Conservation (phyloP, 73 alveolate genomes). For the Uronychia binucleata region DNA sequence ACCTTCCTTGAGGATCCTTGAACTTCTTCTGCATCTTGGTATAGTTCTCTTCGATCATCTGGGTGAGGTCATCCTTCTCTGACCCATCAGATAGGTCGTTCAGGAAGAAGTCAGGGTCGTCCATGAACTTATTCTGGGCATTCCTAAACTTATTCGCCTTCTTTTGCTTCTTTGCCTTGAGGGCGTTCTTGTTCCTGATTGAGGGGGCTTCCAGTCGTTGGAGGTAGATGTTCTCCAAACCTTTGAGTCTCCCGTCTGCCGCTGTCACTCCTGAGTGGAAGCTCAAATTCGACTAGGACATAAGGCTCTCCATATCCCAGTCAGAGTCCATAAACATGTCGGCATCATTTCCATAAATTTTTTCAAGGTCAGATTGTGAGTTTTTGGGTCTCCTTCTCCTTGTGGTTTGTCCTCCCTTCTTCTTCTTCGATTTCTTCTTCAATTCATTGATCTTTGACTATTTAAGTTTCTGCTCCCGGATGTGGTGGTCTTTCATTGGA, state of each 20-base stretch:
- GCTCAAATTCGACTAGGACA: slow-evolving; percentile 7
- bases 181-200: slow-evolving; percentile 6
- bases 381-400: neutral
- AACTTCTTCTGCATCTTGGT: slow-evolving; percentile 27
- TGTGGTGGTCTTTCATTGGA: neutral
- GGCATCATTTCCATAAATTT: slow-evolving; percentile 19
- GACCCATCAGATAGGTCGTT: slow-evolving; percentile 12
- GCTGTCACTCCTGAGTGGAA: slow-evolving; percentile 19
- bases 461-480: neutral
- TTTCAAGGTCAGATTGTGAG: slow-evolving; percentile 9
- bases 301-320: slow-evolving; percentile 27
- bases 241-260: slow-evolving; percentile 39
- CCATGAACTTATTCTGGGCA: neutral
- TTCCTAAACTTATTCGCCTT: neutral
- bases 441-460: neutral
- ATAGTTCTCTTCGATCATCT: slow-evolving; percentile 16
- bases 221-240: slow-evolving; percentile 59
- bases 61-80: slow-evolving; percentile 18
- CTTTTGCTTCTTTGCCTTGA: slow-evolving; percentile 1
- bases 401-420: neutral
- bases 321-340: slow-evolving; percentile 34
- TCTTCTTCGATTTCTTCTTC: slow-evolving; percentile 3
- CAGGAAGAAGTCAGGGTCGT: slow-evolving; percentile 15
- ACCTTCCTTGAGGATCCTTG: neutral
- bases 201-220: slow-evolving; percentile 61